phyloP scores from a whole-genome alignment of 345 rosid species.

The Psidium friedrichsthalianum region DNA sequence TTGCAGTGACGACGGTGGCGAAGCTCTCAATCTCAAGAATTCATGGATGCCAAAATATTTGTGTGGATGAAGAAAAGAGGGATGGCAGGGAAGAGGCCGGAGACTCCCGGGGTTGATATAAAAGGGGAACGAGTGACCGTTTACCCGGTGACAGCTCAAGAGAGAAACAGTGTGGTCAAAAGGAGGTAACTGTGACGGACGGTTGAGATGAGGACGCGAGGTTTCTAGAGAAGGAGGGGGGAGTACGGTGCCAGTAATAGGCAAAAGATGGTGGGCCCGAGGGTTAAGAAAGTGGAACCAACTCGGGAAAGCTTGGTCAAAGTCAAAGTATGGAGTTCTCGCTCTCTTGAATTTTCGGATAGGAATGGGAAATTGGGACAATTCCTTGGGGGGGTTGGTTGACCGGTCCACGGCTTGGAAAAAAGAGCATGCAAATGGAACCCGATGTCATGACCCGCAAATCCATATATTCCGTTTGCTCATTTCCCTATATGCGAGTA shows the following conservation, averaged over 20 bases:
- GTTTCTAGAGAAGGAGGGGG: constrained; percentile 1
- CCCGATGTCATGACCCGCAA: not conserved
- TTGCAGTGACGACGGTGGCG: not conserved
- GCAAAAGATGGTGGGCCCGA: not conserved
- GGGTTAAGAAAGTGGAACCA: not conserved
- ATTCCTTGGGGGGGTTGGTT: not conserved
- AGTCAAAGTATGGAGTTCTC: not conserved
- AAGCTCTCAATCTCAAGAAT: not conserved
- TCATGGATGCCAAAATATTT: not conserved
- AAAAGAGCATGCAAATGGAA: not conserved
- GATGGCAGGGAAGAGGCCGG: not conserved
- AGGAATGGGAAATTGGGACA: not conserved
- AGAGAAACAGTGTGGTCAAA: constrained; percentile 23
- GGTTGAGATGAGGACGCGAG: constrained; percentile 22
- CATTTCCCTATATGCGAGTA: not conserved
- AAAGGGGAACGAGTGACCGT: constrained; percentile 28
- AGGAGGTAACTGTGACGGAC: constrained; percentile 19
- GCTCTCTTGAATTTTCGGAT: not conserved
- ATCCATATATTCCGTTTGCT: not conserved
- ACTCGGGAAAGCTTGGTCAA: not conserved
- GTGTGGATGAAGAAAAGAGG: not conserved
- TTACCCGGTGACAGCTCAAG: constrained; percentile 22
- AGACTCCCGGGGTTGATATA: constrained; percentile 19
- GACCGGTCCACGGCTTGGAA: not conserved
- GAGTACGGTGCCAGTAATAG: not conserved